phyloP scores from a whole-genome alignment of 2,329 filamentous ascomycete genomes.

The Alternaria conjuncta region DNA sequence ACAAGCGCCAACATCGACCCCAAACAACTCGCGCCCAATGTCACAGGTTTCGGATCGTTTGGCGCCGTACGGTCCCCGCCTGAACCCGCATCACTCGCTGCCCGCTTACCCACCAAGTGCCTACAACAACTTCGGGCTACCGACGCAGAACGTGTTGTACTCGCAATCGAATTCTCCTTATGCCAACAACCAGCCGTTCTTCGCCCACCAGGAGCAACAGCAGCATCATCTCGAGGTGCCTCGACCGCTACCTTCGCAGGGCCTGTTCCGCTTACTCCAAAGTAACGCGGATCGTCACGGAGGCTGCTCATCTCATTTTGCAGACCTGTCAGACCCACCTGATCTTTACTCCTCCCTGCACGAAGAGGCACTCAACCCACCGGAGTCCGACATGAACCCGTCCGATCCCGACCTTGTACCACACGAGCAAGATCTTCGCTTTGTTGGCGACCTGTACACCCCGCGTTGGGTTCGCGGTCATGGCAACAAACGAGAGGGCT shows the following conservation, averaged over 20 bases:
- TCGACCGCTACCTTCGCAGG: conserved; percentile 68
- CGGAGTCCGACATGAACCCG: conserved; percentile 82
- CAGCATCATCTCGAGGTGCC: conserved; percentile 63
- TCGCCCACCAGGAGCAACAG: conserved; percentile 58
- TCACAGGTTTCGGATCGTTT: conserved; percentile 66
- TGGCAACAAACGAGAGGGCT: conserved; percentile 86
- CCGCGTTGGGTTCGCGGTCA: conserved; percentile 84
- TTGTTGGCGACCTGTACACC: conserved; percentile 82
- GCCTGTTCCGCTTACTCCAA: conserved; percentile 74
- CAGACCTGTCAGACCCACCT: conserved; percentile 75
- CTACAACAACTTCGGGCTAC: conserved; percentile 39
- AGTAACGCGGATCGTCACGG: conserved; percentile 75
- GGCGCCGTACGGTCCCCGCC: conserved; percentile 64
- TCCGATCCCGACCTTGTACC: conserved; percentile 76
- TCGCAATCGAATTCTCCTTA: conserved; percentile 60
- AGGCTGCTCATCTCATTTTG: conserved; percentile 68
- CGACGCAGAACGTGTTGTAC: conserved; percentile 46
- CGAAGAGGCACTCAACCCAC: conserved; percentile 75
- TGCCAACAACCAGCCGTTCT: conserved; percentile 52
- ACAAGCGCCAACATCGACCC: conserved; percentile 64
- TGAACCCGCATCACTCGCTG: conserved; percentile 53
- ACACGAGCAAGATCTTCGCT: conserved; percentile 76
- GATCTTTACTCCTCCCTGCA: conserved; percentile 77
- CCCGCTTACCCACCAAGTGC: conserved; percentile 44
- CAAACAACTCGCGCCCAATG: conserved; percentile 63